Percentiles rank a stretch among this genome's conserved stretches.
These are phyloP conservation scores for Sclerotinia minor DNA, from an alignment of 2,329 filamentous ascomycete species.

Conservation along the genomic window DNA sequence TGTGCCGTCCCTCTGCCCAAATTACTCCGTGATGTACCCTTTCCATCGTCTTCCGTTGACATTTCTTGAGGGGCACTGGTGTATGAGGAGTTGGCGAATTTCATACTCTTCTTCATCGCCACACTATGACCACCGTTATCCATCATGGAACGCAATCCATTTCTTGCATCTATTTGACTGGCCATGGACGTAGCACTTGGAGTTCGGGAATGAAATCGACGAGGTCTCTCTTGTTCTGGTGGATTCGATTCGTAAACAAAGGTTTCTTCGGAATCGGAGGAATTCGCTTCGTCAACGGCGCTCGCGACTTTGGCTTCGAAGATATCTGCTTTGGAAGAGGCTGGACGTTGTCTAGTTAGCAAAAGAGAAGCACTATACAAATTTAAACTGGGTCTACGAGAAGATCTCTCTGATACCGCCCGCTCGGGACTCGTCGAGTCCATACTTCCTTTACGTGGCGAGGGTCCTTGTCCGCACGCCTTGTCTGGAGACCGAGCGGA, in stretches of 20 bases:
- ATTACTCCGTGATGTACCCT: conserved; percentile 60
- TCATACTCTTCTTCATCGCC: conserved; percentile 88
- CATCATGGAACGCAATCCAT: conserved; percentile 57
- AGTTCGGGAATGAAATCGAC: conserved; percentile 85
- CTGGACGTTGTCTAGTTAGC: conserved; percentile 55
- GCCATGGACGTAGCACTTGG: conserved; percentile 86
- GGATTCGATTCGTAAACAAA: conserved; percentile 99
- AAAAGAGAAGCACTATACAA: conserved; percentile 46
- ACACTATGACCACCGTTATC: conserved; percentile 61
- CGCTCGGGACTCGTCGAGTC: conserved; percentile 35
- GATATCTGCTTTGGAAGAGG: conserved; percentile 93
- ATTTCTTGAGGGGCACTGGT: conserved; percentile 55
- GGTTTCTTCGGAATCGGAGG: conserved; percentile 95
- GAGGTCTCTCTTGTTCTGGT: conserved; percentile 62
- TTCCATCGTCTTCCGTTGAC: conserved; percentile 63
- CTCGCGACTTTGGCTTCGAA: conserved; percentile 97
- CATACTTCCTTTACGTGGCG: conserved; percentile 32
- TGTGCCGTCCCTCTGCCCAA: conserved; percentile 64
- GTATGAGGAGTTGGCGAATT: conserved; percentile 80
- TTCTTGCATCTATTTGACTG: conserved; percentile 63
- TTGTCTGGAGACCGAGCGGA: conserved; percentile 30
- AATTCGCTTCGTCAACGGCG: conserved; percentile 92
- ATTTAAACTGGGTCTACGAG: conserved; percentile 45
- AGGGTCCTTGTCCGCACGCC: conserved; percentile 38
- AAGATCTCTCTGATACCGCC: conserved; percentile 37